Evolutionary conservation across 768 basidiomycete genomes (phyloP).

Genomic region (Suillus paluster): DNA sequence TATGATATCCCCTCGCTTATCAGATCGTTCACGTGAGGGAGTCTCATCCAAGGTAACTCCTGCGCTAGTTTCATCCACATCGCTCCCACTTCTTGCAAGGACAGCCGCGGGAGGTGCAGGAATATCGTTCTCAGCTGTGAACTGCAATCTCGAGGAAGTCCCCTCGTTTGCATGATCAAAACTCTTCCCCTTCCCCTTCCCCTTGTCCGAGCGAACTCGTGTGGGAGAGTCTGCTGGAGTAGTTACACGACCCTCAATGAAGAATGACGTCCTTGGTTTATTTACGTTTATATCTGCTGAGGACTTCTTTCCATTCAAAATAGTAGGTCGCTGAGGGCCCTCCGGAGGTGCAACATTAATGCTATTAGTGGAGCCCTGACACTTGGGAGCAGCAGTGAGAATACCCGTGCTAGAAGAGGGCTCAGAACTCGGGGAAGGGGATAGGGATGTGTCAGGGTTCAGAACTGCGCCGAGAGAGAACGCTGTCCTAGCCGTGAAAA

Average conservation of each 20-base stretch:
- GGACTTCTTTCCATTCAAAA: slow-evolving; percentile 19
- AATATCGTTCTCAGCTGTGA: slow-evolving; percentile 22
- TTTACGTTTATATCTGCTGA: background rate
- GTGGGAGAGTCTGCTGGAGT: background rate
- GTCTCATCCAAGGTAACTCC: slow-evolving; percentile 49
- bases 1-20: slow-evolving; percentile 57
- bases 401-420: slow-evolving; percentile 31
- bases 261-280: slow-evolving; percentile 1
- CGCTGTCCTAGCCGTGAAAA: background rate
- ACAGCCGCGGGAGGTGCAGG: slow-evolving; percentile 68
- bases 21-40: slow-evolving; percentile 21
- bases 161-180: slow-evolving; percentile 23
- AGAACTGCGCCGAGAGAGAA: background rate
- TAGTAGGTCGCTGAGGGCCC: slow-evolving; percentile 27
- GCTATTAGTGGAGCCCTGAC: slow-evolving; percentile 11
- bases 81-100: slow-evolving; percentile 59
- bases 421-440: background rate
- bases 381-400: slow-evolving; percentile 15
- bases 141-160: background rate
- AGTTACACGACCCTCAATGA: background rate
- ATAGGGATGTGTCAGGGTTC: background rate
- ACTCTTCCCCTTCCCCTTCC: slow-evolving; percentile 28
- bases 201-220: slow-evolving; percentile 17
- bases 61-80: slow-evolving; percentile 66
- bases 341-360: slow-evolving; percentile 5